These are phyloP conservation scores for Nitzschia palea DNA, from an alignment of 108 stramenopile genomes.

Conservation along the genomic window DNA sequence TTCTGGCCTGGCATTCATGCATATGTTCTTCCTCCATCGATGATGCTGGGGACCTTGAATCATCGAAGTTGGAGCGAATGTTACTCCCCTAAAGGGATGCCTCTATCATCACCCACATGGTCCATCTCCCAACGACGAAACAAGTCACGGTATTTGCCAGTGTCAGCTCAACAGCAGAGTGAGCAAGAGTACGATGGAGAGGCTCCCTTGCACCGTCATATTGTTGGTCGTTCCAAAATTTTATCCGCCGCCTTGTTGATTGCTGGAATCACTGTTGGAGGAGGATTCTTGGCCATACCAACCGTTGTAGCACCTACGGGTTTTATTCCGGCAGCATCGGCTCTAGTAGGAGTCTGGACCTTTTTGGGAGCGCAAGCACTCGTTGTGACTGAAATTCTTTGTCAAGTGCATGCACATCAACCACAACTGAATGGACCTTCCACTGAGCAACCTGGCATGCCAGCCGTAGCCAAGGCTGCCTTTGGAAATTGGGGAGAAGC, in stretches of 20 bases:
- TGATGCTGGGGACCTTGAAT: too few species aligned
- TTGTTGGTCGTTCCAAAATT: too few species aligned
- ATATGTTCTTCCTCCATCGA: too few species aligned
- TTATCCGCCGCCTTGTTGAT: constrained; percentile 20
- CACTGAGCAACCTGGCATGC: not conserved
- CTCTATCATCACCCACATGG: too few species aligned
- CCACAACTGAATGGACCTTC: not conserved
- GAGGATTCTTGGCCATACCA: constrained; percentile 51
- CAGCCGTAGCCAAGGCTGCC: not conserved
- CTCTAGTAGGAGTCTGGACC: constrained; percentile 9
- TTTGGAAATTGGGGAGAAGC: not conserved
- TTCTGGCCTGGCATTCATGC: too few species aligned
- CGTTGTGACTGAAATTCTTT: not conserved
- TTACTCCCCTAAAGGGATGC: too few species aligned
- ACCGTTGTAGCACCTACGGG: constrained; percentile 10
- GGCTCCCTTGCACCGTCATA: too few species aligned
- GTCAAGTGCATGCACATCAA: not conserved
- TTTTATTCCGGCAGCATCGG: constrained; percentile 10
- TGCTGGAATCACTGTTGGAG: constrained; percentile 53
- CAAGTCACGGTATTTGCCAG: too few species aligned
- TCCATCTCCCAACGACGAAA: too few species aligned
- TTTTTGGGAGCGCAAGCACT: constrained; percentile 4
- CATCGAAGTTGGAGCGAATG: too few species aligned
- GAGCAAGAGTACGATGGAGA: too few species aligned
- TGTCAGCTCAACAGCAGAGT: too few species aligned